Base-by-base conservation (phyloP, 1,139 yeast species). In the Saccharomyces hybrid region DNA sequence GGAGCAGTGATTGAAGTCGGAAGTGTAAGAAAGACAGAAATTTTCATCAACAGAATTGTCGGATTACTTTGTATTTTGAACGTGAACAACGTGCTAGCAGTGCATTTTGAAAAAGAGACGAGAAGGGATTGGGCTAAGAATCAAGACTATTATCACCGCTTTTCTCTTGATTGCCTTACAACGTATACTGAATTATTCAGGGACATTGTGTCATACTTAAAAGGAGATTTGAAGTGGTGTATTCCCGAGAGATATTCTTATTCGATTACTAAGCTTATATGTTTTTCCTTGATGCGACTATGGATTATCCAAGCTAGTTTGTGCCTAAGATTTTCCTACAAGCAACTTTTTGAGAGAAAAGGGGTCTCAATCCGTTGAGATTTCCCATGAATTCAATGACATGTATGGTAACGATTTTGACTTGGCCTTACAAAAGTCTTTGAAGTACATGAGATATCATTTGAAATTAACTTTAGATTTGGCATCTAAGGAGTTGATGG, bases 31-130 rank as follows among this genome's bases (percentile, higher is more conserved):
- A 55, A 53, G 12, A 42, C 52, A 5, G 60, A 58, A 47, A 56
- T 49, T 7, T 44, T 62, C 4, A 48, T 54, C 7, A 31, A 53
- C 1, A 61, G 60, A 49, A 49, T 61, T 2, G 41, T 56, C 9
- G 61, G 58, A 5, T 27, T 47, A 11, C 32, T 55, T 1, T 48
- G 55, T 16, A 28, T 59, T 6, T 50, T 58, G 51, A 42, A 44
- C 19, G 49, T 56, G 3, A 52, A 57, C 48, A 50, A 53, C 26
- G 49, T 49, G 4, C 29, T 62, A 12, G 38, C 57, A 8, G 16
- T 52, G 7, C 48, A 61, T 51, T 62, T 62, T 51, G 65, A 62
- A 49, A 55, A 53, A 21, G 38, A 51, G 24, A 48, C 51, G 34
- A 21, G 11, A 6, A 49, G 16, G 8, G 50, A 53, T 7, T 48